A percentile compares a stretch with the other conserved stretches of the same genome.
Conservation (phyloP, 225 moss, liverwort and hornwort species). For the Bryoerythrophyllum caledonicum region DNA sequence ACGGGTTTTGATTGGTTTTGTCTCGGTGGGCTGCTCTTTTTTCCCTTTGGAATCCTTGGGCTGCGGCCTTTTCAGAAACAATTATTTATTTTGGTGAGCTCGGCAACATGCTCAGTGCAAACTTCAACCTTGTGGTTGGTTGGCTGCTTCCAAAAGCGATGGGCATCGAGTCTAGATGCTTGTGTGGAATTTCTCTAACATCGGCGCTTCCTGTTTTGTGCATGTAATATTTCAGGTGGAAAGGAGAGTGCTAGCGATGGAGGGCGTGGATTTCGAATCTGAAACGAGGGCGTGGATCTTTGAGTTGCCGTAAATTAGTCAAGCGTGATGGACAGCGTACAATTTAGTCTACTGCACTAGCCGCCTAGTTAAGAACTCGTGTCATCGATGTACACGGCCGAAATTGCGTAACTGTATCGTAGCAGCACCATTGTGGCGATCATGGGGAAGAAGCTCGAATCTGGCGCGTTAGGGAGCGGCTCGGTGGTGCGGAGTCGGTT, state of each 20-base stretch:
- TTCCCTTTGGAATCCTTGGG: too few relatives aligned
- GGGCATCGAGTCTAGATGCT: background rate
- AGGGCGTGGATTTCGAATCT: background rate
- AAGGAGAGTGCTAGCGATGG: background rate
- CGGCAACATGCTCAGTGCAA: background rate
- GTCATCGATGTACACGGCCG: background rate
- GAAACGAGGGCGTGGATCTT: background rate
- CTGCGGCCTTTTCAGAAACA: too few relatives aligned
- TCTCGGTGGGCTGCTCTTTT: too few relatives aligned
- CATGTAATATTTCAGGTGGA: background rate
- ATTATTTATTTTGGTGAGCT: background rate
- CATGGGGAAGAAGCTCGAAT: slow-evolving; percentile 35
- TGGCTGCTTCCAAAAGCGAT: background rate
- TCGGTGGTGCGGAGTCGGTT: background rate
- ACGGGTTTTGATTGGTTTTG: background rate
- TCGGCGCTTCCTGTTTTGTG: background rate
- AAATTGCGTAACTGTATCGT: background rate
- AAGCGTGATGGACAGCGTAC: background rate
- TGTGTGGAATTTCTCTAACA: background rate
- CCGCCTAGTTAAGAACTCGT: background rate
- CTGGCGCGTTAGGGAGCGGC: background rate
- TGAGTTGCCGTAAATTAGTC: background rate
- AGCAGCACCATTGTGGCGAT: background rate
- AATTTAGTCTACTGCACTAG: background rate
- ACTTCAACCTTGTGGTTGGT: background rate